Evolutionary conservation across 257 asterid species (phyloP), one percentile per base, ranked within the genome.

Genomic region (Solanum pennellii): DNA sequence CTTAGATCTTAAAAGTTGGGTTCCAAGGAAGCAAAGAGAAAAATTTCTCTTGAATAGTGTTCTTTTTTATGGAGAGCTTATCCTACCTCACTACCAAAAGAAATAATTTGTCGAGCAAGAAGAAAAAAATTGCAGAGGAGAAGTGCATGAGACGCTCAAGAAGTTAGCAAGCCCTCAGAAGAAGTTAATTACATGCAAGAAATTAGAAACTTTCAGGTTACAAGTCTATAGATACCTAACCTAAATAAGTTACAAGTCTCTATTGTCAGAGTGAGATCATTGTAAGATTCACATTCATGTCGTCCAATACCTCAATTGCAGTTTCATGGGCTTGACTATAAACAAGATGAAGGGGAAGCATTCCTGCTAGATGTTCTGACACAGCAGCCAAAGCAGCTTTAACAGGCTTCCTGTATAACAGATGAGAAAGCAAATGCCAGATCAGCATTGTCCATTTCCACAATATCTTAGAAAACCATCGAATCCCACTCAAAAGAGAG

Each of bases 331-430:
- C 98, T 84, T 93, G 98, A 89, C 99, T 95, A 90, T 95, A 97
- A 42, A 94, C 98, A 87, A 97, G 99, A 97, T 97, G 99, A 88
- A 94, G 99, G 87, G 99, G 98, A 90, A 95, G 96, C 91, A 97
- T 91, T 83, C 99, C 99, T 83, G 99, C 97, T 52, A 97, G 91
- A 91, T 97, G 99, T 90, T 95, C 98, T 86, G 98, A 90, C 88
- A 94, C 99, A 92, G 99, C 96, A 85, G 98, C 97, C 69, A 95
- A 86, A 87, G 99, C 99, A 93, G 99, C 96, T 92, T 95, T 97
- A 86, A 93, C 89, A 72, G 99, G 99, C 91, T 93, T 93, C 99
- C 99, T 97, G 95, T 62, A 59, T 65, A 91, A 49, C 47, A 39
- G 68, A 86, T 86, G 73, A 68, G 87, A 71, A 86, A 71, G 60